Evolutionary conservation across 345 rosid genomes (phyloP).

Genomic region (Turnera subulata): DNA sequence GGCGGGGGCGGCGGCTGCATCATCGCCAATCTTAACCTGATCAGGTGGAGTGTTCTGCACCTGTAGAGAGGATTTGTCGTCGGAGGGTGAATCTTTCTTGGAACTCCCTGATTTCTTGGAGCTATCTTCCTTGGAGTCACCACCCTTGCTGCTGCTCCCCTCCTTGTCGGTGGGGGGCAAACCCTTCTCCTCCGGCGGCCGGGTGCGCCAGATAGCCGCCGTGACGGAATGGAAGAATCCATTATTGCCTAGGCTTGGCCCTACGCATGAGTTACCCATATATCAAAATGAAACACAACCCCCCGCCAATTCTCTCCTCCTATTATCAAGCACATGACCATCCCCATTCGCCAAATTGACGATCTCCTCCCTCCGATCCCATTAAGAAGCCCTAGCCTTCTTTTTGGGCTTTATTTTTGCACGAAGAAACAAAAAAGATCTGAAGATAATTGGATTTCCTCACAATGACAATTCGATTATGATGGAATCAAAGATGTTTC

Average conservation of each 20-base stretch:
- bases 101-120: constrained; percentile 21
- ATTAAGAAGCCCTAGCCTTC: too few relatives aligned
- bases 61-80: constrained; percentile 15
- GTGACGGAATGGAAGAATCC: constrained; percentile 81
- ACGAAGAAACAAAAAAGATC: too few relatives aligned
- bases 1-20: constrained; percentile 24
- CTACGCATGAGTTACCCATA: constrained; percentile 93
- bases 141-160: constrained; percentile 16
- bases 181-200: constrained; percentile 49
- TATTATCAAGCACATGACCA: constrained; percentile 8
- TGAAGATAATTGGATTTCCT: too few relatives aligned
- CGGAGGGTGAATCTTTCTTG: constrained; percentile 17
- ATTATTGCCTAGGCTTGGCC: constrained; percentile 60
- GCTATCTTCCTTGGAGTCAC: constrained; percentile 21
- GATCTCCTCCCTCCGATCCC: constrained; percentile 20
- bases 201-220: constrained; percentile 69
- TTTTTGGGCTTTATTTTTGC: too few relatives aligned
- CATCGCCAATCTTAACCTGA: constrained; percentile 45
- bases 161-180: constrained; percentile 35
- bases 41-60: constrained; percentile 66
- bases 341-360: constrained; percentile 13
- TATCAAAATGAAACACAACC: neutral
- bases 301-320: constrained; percentile 16
- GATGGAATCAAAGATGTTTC: too few relatives aligned
- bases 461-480: too few relatives aligned